phyloP scores from a whole-genome alignment of 257 asterid genomes.

The Nicotiana tomentosiformis region DNA sequence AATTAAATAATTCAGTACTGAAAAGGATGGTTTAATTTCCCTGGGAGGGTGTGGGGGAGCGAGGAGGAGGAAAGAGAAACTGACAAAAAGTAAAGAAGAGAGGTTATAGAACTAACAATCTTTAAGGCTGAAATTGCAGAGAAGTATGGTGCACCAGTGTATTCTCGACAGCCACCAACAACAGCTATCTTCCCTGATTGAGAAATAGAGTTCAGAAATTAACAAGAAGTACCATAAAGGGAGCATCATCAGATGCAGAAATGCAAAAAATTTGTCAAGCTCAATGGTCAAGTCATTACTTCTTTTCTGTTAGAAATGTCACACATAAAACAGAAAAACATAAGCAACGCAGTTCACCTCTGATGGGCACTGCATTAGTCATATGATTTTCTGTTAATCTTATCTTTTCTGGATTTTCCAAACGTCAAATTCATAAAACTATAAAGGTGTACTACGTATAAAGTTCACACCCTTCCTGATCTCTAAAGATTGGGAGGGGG shows the following conservation, averaged over 20 bases:
- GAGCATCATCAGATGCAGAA: neutral
- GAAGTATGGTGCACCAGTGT: conserved; percentile 98
- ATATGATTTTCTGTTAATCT: neutral
- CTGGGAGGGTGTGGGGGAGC: neutral
- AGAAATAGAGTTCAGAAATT: neutral
- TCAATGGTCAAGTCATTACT: neutral
- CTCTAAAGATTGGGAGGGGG: neutral
- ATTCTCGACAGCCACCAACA: conserved; percentile 95
- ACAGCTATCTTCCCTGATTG: conserved; percentile 94
- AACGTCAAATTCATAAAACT: neutral
- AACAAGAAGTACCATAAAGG: neutral
- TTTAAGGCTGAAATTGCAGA: conserved; percentile 95
- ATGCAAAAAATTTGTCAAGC: neutral
- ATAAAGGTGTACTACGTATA: neutral
- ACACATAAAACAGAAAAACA: neutral
- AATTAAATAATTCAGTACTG: neutral
- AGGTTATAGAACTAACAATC: conserved; percentile 53
- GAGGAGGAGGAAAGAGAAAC: neutral
- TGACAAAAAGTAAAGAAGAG: neutral
- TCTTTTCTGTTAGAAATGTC: neutral
- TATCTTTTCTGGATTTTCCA: neutral
- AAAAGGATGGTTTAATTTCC: neutral
- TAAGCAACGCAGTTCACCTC: neutral
- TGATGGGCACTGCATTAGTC: neutral
- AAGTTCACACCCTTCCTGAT: neutral